These are phyloP conservation scores for Protomyces gravidus DNA, from an alignment of 1,139 yeast species.

Conservation along the genomic window DNA sequence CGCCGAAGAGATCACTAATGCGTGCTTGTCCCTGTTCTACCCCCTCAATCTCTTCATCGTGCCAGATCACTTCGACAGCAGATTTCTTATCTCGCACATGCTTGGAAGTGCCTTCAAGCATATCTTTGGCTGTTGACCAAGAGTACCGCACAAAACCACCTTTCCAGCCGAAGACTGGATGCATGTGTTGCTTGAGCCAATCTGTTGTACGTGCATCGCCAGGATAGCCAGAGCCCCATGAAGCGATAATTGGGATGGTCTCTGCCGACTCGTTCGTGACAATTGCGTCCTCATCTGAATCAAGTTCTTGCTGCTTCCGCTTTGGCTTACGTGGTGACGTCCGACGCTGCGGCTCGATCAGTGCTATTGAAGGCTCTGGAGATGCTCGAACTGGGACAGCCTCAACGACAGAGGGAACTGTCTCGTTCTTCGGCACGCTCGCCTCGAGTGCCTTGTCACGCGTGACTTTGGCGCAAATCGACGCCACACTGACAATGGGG, in stretches of 20 bases:
- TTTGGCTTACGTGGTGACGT: neutral
- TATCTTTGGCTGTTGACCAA: conserved; percentile 88
- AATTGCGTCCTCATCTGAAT: conserved; percentile 18
- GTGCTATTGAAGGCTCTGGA: neutral
- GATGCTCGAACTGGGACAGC: neutral
- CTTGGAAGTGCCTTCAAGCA: conserved; percentile 44
- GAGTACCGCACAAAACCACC: conserved; percentile 71
- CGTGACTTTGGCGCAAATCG: conserved; percentile 95
- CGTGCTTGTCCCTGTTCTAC: conserved; percentile 13
- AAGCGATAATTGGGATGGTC: neutral
- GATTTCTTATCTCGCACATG: neutral
- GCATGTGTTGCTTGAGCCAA: conserved; percentile 64
- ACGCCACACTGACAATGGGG: conserved; percentile 92
- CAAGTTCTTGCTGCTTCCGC: conserved; percentile 24
- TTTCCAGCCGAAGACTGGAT: conserved; percentile 79
- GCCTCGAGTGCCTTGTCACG: conserved; percentile 64
- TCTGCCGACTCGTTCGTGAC: neutral
- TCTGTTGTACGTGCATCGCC: conserved; percentile 76
- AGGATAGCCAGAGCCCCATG: conserved; percentile 63
- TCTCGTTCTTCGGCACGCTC: conserved; percentile 2
- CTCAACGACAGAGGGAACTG: neutral
- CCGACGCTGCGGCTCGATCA: neutral
- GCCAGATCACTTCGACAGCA: conserved; percentile 12
- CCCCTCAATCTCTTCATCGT: conserved; percentile 1
- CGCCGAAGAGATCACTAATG: neutral